phyloP scores from a whole-genome alignment of 148 eudicot genomes.

The Persicaria tinctoria region DNA sequence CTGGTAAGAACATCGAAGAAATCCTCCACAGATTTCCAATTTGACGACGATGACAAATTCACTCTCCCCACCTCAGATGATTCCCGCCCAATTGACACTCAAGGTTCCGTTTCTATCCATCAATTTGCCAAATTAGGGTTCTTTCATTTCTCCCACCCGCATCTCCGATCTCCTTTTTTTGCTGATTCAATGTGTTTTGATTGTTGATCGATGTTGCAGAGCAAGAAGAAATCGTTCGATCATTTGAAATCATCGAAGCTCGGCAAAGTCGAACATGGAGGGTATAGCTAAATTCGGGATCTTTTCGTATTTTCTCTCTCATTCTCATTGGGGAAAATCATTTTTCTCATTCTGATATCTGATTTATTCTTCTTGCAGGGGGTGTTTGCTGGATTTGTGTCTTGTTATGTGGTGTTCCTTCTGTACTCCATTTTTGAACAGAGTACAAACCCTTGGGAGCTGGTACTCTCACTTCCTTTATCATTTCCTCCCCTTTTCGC shows the following conservation, averaged over 20 bases:
- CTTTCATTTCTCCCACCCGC: background rate
- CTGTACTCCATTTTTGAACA: constrained; percentile 73
- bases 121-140: constrained; percentile 15
- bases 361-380: constrained; percentile 33
- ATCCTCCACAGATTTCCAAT: constrained; percentile 13
- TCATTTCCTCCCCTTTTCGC: background rate
- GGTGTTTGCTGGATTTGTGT: constrained; percentile 49
- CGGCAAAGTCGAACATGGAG: constrained; percentile 73
- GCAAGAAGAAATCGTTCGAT: constrained; percentile 84
- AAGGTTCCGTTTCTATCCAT: constrained; percentile 30
- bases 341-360: background rate
- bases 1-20: constrained; percentile 45
- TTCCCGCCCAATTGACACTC: constrained; percentile 62
- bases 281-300: constrained; percentile 28
- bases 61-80: constrained; percentile 75
- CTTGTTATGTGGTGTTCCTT: constrained; percentile 50
- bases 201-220: constrained; percentile 33
- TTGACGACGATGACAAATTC: constrained; percentile 31
- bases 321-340: background rate
- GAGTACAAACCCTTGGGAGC: constrained; percentile 72
- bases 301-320: background rate
- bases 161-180: background rate
- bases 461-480: constrained; percentile 37
- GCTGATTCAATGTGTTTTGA: background rate
- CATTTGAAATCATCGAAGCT: constrained; percentile 52